Evolutionary conservation across 306 rosid genomes (phyloP), one percentile per base, ranked within the genome.

Genomic region (Corylus heterophylla): DNA sequence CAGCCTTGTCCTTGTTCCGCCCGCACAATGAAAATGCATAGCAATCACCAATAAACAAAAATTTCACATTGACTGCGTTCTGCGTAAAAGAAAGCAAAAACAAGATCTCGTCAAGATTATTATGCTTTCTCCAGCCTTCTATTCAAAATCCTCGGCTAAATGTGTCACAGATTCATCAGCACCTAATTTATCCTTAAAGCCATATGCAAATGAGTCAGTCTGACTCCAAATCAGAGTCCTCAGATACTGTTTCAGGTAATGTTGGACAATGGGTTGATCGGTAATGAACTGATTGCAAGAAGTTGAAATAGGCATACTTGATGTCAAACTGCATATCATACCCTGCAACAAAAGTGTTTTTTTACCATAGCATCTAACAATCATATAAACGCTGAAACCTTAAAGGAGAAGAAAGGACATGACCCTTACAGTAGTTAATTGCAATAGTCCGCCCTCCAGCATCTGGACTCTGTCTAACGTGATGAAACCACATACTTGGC

Each of bases 401-500:
- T 18, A 54, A 71, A 9, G 25, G 51, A 18, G 74, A 79, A 25
- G 2, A 22, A 42, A 13, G 8, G 25, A 29, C 18, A 77, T 66
- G 79, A 68, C 76, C 76, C 92, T 88, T 83, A 90, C 96, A 93
- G 68, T 93, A 93, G 73, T 90, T 93, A 58, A 93, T 85, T 51
- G 98, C 98, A 74, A 89, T 87, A 49, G 92, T 85, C 44, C 86
- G 74, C 59, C 91, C 94, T 25, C 80, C 80, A 63, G 83, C 86
- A 84, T 88, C 88, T 6, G 87, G 81, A 74, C 88, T 82, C 79
- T 93, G 97, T 74, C 90, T 87, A 68, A 93, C 98, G 76, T 89
- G 97, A 88, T 93, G 98, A 81, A 93, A 91, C 98, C 97, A 93
- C 94, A 89, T 88, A 66, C 94, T 91, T 54, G 98, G 98, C 93